Percentiles rank a stretch among this genome's conserved stretches.
These are phyloP conservation scores for Salix arbutifolia DNA, from an alignment of 345 rosid species.

Conservation along the genomic window DNA sequence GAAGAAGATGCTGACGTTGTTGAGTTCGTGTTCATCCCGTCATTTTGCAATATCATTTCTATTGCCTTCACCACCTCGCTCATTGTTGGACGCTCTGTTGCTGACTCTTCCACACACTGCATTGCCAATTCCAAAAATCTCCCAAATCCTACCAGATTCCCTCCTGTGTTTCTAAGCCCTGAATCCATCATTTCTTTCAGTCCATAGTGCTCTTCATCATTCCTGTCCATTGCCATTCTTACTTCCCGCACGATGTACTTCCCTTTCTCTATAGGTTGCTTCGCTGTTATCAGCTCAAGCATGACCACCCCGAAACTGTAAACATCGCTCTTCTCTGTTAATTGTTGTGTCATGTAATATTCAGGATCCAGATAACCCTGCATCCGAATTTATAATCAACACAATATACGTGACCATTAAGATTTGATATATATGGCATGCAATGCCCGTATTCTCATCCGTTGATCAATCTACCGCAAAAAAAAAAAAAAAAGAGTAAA, in stretches of 20 bases:
- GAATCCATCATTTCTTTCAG: slow-evolving; percentile 68
- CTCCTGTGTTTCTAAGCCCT: slow-evolving; percentile 42
- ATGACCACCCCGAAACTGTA: slow-evolving; percentile 90
- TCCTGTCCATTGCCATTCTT: slow-evolving; percentile 42
- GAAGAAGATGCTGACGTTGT: slow-evolving; percentile 83
- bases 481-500: neutral
- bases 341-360: slow-evolving; percentile 89
- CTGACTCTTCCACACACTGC: slow-evolving; percentile 85
- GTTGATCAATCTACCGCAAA: neutral
- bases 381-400: slow-evolving; percentile 2
- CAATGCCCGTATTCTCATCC: neutral
- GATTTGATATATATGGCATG: neutral
- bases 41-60: slow-evolving; percentile 65
- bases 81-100: slow-evolving; percentile 80
- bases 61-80: slow-evolving; percentile 74
- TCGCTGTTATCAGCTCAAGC: slow-evolving; percentile 78
- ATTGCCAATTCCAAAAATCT: slow-evolving; percentile 66
- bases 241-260: slow-evolving; percentile 86
- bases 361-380: slow-evolving; percentile 99
- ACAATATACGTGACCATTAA: neutral
- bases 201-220: slow-evolving; percentile 60
- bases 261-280: slow-evolving; percentile 84
- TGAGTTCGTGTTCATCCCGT: slow-evolving; percentile 66
- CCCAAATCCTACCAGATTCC: slow-evolving; percentile 47
- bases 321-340: slow-evolving; percentile 93